Conservation (phyloP, 306 rosid genomes). For the Vicia sativa region DNA sequence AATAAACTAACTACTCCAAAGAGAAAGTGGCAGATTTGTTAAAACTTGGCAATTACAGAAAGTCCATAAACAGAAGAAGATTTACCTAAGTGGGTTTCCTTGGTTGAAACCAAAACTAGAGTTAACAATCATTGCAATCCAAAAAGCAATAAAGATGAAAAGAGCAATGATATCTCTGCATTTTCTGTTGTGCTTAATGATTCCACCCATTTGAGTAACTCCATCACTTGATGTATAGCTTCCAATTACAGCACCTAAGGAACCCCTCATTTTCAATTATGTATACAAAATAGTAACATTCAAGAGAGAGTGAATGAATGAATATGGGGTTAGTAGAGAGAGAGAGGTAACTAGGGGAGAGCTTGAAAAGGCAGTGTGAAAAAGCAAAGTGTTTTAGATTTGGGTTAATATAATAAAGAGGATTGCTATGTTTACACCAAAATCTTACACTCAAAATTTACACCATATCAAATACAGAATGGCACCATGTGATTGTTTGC, state of each 20-base stretch:
- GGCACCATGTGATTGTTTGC: too few relatives aligned
- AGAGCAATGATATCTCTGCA: constrained; percentile 81
- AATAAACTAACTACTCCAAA: constrained; percentile 12
- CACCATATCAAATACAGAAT: too few relatives aligned
- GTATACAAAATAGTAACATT: constrained; percentile 19
- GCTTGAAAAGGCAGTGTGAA: constrained; percentile 37
- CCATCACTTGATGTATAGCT: constrained; percentile 97
- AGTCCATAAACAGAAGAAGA: neutral
- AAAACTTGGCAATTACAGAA: too few relatives aligned
- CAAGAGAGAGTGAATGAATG: neutral
- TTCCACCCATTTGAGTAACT: constrained; percentile 68
- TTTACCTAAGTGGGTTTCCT: constrained; percentile 84
- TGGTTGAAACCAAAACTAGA: constrained; percentile 93
- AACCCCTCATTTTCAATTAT: constrained; percentile 75
- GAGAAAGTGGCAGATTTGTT: neutral
- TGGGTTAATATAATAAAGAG: constrained; percentile 44
- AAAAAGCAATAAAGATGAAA: constrained; percentile 79
- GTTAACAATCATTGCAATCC: constrained; percentile 94
- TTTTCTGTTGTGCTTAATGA: constrained; percentile 82
- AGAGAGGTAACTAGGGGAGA: constrained; percentile 30
- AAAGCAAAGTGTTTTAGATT: constrained; percentile 55
- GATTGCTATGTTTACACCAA: too few relatives aligned
- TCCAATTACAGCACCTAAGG: constrained; percentile 91
- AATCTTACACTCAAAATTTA: too few relatives aligned
- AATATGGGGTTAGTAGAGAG: constrained; percentile 37